Evolutionary conservation across 2,329 filamentous ascomycete species (phyloP).

Genomic region (Trichophyton mentagrophytes): DNA sequence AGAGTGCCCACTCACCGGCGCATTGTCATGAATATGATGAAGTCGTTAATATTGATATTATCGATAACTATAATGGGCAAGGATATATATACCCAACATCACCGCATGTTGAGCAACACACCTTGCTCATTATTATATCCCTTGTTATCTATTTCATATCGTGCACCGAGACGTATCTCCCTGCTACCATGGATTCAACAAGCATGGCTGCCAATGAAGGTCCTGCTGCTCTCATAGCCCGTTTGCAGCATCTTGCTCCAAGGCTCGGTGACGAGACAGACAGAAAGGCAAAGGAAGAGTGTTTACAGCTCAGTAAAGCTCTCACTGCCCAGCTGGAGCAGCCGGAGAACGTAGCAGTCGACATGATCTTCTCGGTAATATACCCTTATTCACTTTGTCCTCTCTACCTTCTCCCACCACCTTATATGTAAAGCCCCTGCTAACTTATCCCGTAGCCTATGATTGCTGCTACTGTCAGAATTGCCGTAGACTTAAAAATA

Average conservation of each 20-base stretch:
- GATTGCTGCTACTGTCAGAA: slow-evolving; percentile 3
- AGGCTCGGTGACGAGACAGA: background rate
- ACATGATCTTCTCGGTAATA: slow-evolving; percentile 5
- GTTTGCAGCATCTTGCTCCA: background rate
- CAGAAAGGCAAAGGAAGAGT: background rate
- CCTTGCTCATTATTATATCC: background rate
- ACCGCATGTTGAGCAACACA: background rate
- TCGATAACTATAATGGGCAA: background rate
- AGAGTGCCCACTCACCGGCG: background rate
- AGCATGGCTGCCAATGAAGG: background rate
- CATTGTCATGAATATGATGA: background rate
- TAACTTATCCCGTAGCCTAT: slow-evolving; percentile 2
- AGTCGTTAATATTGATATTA: background rate
- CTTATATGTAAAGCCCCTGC: background rate
- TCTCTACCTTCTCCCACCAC: background rate
- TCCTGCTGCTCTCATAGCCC: background rate
- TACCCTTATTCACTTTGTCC: background rate
- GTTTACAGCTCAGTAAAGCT: background rate
- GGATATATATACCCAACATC: background rate
- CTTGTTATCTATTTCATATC: background rate
- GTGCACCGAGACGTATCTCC: background rate
- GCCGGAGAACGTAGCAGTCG: slow-evolving; percentile 3
- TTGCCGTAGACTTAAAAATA: slow-evolving; percentile 5
- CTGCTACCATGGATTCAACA: background rate
- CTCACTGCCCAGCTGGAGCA: slow-evolving; percentile 2